Evolutionary conservation across 2,329 filamentous ascomycete species (phyloP), one percentile per base, ranked within the genome.

Genomic region (Venturiaceae sp.): DNA sequence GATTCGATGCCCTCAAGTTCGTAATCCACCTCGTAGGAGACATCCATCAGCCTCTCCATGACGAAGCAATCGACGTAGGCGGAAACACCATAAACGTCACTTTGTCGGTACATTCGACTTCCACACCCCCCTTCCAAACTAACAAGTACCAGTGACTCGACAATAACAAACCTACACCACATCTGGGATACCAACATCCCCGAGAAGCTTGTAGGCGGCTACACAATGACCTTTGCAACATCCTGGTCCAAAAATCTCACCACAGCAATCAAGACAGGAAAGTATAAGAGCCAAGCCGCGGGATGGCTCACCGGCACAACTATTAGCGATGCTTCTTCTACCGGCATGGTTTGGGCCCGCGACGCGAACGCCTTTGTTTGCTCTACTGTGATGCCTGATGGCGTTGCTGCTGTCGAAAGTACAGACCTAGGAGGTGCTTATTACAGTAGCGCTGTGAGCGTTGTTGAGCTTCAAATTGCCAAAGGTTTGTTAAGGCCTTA

Each of bases 1-100:
- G 69, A 39, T 71, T 72, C 59, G 72, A 75, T 53, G 77, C 77
- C 0, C 64, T 82, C 21, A 73, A 74, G 59, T 81, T 77, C 68
- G 67, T 82, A 57, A 69, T 82, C 23, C 78, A 73, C 61, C 80
- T 81, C 65, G 72, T 94, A 11, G 82, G 89, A 59, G 90, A 95
- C 68, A 82, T 89, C 28, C 83, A 83, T 60, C 90, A 91, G 66
- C 88, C 87, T 0, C 74, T 95, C 53, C 81, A 83, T 63, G 76
- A 77, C 13, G 79, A 83, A 65, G 73, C 70, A 41, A 65, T 73
- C 14, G 72, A 71, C 6, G 61, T 73, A 6, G 75, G 75, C 52
- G 75, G 74, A 34, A 77, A 77, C 63, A 66, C 64, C 2, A 72
- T 77, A 61, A 68, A 73, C 53, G 74, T 77, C 19, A 74, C 70